A percentile compares a stretch with the other conserved stretches of the same genome.
These are phyloP conservation scores for Candida tallmaniae DNA, from an alignment of 805 yeast genomes.

Conservation along the genomic window DNA sequence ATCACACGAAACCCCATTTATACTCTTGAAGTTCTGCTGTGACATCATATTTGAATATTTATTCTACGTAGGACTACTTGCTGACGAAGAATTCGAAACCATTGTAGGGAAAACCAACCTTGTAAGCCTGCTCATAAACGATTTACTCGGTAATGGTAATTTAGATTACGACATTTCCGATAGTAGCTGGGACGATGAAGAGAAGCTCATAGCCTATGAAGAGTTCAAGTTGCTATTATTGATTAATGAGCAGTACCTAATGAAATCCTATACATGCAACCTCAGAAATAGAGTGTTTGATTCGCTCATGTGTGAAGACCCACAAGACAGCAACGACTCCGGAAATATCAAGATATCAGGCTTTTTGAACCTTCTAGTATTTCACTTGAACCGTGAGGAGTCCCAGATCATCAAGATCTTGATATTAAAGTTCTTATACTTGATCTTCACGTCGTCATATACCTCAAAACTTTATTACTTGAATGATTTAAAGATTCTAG, in stretches of 20 bases:
- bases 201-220: slow-evolving; percentile 50
- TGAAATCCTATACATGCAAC: slow-evolving; percentile 38
- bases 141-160: slow-evolving; percentile 29
- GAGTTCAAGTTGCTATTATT: slow-evolving; percentile 69
- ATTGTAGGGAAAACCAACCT: slow-evolving; percentile 23
- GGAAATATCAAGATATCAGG: slow-evolving; percentile 46
- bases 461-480: slow-evolving; percentile 70
- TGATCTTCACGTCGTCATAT: slow-evolving; percentile 61
- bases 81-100: slow-evolving; percentile 29
- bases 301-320: slow-evolving; percentile 42
- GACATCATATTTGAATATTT: slow-evolving; percentile 40
- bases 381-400: slow-evolving; percentile 69
- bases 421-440: slow-evolving; percentile 71
- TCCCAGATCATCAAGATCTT: slow-evolving; percentile 71
- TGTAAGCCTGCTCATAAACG: slow-evolving; percentile 24
- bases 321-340: slow-evolving; percentile 19
- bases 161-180: slow-evolving; percentile 28
- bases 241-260: slow-evolving; percentile 85
- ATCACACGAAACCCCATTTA: slow-evolving; percentile 21
- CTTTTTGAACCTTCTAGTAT: slow-evolving; percentile 54
- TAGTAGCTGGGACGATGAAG: slow-evolving; percentile 44
- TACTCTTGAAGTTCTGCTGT: slow-evolving; percentile 33
- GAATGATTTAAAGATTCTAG: slow-evolving; percentile 79
- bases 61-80: slow-evolving; percentile 29
- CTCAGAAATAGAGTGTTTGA: slow-evolving; percentile 50